Base-by-base conservation (phyloP, 2,329 filamentous ascomycete genomes). In the Aspergillus latus region DNA sequence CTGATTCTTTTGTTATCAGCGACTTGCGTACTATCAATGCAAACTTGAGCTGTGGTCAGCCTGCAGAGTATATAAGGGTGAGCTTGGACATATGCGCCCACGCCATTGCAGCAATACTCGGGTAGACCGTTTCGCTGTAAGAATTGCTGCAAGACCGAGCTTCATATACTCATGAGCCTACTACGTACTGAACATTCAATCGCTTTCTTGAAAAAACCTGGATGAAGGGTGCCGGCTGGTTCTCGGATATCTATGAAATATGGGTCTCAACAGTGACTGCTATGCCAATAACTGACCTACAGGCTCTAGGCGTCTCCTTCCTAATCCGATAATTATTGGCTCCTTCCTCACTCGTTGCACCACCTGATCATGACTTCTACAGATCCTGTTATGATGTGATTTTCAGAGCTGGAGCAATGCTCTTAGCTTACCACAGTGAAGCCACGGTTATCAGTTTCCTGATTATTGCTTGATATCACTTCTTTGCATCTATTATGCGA, bases 401-500 rank as follows among this genome's bases (percentile, higher is more conserved):
- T 43, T 26, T 48, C 37, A 26, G 13, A 6, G 3, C 7, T 37
- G 29, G n/a, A 36, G 44, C 21, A 21, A 51, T 51, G 15, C 5
- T 34, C 21, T 51, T 56, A 50, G 29, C 21, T n/a, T 15, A 8
- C 39, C 26, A n/a, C 21, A 43, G 16, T 10, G 37, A 36, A 43
- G 36, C 26, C 37, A 29, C n/a, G 8, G 9, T 21, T 47, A 46
- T 47, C 43, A 10, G 42, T 36, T 36, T 29, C 26, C 48, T 40
- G 26, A 16, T 30, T 51, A 51, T 37, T 49, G 49, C 45, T 48
- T 40, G 49, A 39, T 53, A 57, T 53, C 39, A 40, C 49, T 52
- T 49, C 32, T 10, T 42, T 49, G 28, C 44, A 57, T 53, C 21
- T 46, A 57, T 45, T 49, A 57, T 57, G 55, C 34, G 47, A 36